These are phyloP conservation scores for Aspergillus carlsbadensis DNA, from an alignment of 495 filamentous ascomycete species.

Conservation along the genomic window DNA sequence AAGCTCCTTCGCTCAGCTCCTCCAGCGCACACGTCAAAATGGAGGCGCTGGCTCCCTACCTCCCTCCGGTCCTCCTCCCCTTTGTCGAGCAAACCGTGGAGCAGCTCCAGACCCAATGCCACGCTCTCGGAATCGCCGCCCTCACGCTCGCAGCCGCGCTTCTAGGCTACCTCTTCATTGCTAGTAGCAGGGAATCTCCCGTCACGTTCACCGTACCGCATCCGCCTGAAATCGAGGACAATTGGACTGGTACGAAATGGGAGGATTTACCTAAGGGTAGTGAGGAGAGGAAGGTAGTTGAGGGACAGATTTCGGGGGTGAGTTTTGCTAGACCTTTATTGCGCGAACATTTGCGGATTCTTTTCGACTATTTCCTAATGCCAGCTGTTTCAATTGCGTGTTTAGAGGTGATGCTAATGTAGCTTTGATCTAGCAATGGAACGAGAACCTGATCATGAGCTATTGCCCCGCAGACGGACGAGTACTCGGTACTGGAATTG, in stretches of 20 bases:
- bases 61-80: conserved; percentile 27
- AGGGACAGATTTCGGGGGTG: conserved; percentile 43
- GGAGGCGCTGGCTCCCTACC: conserved; percentile 26
- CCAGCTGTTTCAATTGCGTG: not conserved
- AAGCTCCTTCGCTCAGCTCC: conserved; percentile 16
- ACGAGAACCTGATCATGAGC: conserved; percentile 50
- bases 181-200: conserved; percentile 43
- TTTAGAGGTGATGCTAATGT: not conserved
- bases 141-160: conserved; percentile 36
- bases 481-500: conserved; percentile 71
- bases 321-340: no score
- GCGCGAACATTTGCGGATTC: no score
- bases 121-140: conserved; percentile 28
- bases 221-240: conserved; percentile 54
- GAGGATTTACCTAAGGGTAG: conserved; percentile 42
- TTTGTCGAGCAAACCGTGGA: conserved; percentile 25
- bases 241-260: conserved; percentile 60
- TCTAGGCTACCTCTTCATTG: conserved; percentile 37
- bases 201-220: conserved; percentile 58
- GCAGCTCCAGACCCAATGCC: conserved; percentile 19
- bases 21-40: conserved; percentile 21
- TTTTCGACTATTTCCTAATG: not conserved
- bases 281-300: conserved; percentile 43
- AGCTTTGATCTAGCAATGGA: conserved; percentile 36
- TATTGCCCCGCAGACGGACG: conserved; percentile 89